These are phyloP conservation scores for Stagonosporopsis tanaceti DNA, from an alignment of 2,329 filamentous ascomycete species.

Conservation along the genomic window DNA sequence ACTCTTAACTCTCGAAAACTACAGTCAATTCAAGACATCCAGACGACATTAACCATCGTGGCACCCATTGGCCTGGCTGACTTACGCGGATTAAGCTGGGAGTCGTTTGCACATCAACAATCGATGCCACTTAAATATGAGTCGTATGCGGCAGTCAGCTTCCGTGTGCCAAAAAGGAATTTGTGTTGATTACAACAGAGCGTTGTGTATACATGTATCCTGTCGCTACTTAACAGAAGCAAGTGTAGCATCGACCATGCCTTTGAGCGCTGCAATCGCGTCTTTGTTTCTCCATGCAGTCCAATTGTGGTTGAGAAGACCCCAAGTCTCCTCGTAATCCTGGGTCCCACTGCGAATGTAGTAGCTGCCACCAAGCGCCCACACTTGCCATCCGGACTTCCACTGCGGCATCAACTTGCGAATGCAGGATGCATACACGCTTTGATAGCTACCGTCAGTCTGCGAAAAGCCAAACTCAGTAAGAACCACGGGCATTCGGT, in stretches of 20 bases:
- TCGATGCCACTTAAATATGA: too few species aligned
- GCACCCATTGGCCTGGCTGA: too few species aligned
- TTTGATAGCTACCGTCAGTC: slow-evolving; percentile 58
- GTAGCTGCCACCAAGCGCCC: slow-evolving; percentile 67
- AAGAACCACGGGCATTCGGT: slow-evolving; percentile 63
- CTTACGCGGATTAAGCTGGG: too few species aligned
- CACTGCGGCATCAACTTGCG: slow-evolving; percentile 62
- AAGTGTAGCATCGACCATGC: slow-evolving; percentile 58
- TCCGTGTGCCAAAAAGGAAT: not conserved
- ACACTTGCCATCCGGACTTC: slow-evolving; percentile 67
- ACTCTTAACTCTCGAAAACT: not conserved
- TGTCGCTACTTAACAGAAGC: slow-evolving; percentile 13
- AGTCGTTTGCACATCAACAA: too few species aligned
- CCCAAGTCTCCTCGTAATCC: slow-evolving; percentile 64
- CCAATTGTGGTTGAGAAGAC: slow-evolving; percentile 58
- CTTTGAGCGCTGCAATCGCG: slow-evolving; percentile 53
- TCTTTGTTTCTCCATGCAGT: slow-evolving; percentile 50
- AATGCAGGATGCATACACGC: slow-evolving; percentile 62
- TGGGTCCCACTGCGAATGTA: slow-evolving; percentile 59
- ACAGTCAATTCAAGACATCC: too few species aligned
- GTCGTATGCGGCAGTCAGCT: too few species aligned
- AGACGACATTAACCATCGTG: too few species aligned
- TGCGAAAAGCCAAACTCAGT: slow-evolving; percentile 64
- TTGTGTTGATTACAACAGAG: not conserved
- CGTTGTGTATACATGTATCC: not conserved